Base-by-base conservation (phyloP, 768 basidiomycete species). In the Porphyrellus cyaneotinctus region DNA sequence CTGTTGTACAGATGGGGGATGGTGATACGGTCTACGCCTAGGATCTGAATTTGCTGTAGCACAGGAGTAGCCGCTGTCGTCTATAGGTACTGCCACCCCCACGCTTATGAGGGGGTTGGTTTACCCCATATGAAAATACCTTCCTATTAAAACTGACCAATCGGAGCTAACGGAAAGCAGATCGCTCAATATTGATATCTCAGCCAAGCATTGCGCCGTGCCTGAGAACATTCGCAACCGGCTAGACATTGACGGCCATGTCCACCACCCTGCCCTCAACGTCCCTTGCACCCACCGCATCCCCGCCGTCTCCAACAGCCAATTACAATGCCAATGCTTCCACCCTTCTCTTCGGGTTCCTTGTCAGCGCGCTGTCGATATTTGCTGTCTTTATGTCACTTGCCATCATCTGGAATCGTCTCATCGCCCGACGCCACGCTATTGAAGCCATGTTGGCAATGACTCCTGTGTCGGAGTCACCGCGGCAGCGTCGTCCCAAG, bases 381-480 rank as follows among this genome's bases (percentile, higher is more conserved):
- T 69, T 69, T 43, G 66, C 60, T 2, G 30, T 70, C 35, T 71
- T 69, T 51, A 67, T 71, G 64, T 44, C 51, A 12, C 52, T 51
- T 50, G 70, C 68, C 8, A 50, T 70, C 4, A 39, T 66, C 45
- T 69, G 68, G 68, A 69, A 64, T 37, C 68, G 70, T 38, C 70
- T 69, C n/a, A 58, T 70, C 20, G 33, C 49, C 2, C 62, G 68
- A 18, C 68, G 68, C 24, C 68, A 47, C 1, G 50, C 47, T 2
- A 70, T 71, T 32, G 68, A 71, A 1, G 57, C 56, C 14, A 57
- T 44, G 55, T 51, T 62, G 48, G 43, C 26, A 14, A 30, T 24
- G 15, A 57, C 20, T 22, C 13, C 42, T 4, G 38, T 52, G 5
- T 20, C 10, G 35, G 39, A 35, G 3, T 28, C 46, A 36, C 57